phyloP scores from a whole-genome alignment of 208 protist species.

The Leishmania arabica region DNA sequence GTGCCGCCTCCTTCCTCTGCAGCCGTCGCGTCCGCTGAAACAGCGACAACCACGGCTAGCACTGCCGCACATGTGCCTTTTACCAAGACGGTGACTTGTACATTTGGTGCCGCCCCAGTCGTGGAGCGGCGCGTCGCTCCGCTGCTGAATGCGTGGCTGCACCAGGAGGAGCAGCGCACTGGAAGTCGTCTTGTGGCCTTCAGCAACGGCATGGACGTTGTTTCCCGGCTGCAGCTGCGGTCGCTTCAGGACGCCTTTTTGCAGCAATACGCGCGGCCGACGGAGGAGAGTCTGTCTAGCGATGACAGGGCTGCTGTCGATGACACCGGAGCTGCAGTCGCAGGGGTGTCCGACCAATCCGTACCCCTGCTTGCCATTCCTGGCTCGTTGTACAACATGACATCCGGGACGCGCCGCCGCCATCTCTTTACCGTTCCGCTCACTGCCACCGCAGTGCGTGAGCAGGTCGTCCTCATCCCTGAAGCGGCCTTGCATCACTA shows the following conservation, averaged over 20 bases:
- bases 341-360: conserved; percentile 10
- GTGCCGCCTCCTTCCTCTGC: conserved; percentile 2
- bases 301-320: neutral
- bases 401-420: conserved; percentile 16
- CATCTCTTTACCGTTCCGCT: conserved; percentile 22
- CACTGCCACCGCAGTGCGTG: conserved; percentile 18
- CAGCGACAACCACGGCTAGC: neutral
- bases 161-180: conserved; percentile 26
- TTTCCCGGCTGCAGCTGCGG: conserved; percentile 64
- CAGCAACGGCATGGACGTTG: conserved; percentile 57
- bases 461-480: conserved; percentile 27
- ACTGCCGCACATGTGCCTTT: conserved; percentile 22
- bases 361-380: conserved; percentile 29
- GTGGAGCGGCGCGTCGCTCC: conserved; percentile 45
- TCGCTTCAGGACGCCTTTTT: conserved; percentile 39
- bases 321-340: neutral
- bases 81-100: conserved; percentile 41
- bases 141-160: conserved; percentile 27
- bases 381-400: conserved; percentile 34
- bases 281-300: conserved; percentile 1
- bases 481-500: conserved; percentile 52
- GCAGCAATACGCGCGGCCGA: conserved; percentile 11
- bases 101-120: conserved; percentile 60
- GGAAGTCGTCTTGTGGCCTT: conserved; percentile 60
- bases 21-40: neutral